phyloP scores from a whole-genome alignment of 1,284 basidiomycete genomes.

The Coniophora puteana region DNA sequence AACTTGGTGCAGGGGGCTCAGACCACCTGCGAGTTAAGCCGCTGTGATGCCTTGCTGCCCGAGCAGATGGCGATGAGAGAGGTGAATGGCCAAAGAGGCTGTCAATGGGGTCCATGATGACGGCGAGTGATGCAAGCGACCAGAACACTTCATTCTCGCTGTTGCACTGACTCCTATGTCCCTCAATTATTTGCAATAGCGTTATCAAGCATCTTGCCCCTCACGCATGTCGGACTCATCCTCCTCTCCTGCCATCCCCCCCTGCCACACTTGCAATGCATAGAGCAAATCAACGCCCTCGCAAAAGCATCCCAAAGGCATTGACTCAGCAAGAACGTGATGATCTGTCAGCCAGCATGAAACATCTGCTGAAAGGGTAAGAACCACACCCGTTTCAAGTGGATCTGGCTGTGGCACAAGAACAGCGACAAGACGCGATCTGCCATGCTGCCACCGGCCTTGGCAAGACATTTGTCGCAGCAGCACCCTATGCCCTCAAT shows the following conservation, averaged over 20 bases:
- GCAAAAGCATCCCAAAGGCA: constrained; percentile 1
- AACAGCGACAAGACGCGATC: constrained; percentile 22
- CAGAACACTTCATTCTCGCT: too few species aligned
- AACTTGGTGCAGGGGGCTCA: too few species aligned
- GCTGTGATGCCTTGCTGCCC: too few species aligned
- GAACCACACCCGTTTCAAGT: constrained; percentile 20
- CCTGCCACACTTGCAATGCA: not conserved
- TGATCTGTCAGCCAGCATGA: constrained; percentile 10
- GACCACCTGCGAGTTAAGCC: too few species aligned
- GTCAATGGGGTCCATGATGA: too few species aligned
- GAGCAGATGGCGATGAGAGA: too few species aligned
- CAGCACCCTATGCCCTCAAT: constrained; percentile 26
- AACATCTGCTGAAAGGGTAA: constrained; percentile 11
- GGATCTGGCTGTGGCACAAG: constrained; percentile 19
- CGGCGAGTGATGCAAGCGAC: too few species aligned
- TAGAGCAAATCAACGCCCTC: not conserved
- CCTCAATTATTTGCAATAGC: too few species aligned
- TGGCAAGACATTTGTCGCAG: constrained; percentile 32
- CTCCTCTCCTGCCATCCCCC: constrained; percentile 9
- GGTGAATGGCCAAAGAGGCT: too few species aligned
- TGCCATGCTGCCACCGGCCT: constrained; percentile 33
- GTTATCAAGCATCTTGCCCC: too few species aligned
- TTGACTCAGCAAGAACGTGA: constrained; percentile 10
- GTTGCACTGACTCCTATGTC: too few species aligned
- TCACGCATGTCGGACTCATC: too few species aligned